Evolutionary conservation across 139 green algal species (phyloP).

Genomic region (Coccomyxa sp.): DNA sequence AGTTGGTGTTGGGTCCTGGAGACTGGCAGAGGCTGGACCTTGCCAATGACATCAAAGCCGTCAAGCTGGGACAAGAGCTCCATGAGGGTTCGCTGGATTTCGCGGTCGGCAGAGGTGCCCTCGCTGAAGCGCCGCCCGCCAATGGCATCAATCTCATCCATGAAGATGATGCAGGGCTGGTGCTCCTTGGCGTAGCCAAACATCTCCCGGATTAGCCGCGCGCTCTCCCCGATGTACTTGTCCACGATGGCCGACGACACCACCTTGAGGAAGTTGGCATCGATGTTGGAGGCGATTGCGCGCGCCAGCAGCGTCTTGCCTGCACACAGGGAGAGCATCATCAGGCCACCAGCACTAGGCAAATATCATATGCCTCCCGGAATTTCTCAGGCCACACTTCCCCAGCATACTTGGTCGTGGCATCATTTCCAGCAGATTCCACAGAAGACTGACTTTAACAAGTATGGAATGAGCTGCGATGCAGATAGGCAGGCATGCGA

Average conservation of each 20-base stretch:
- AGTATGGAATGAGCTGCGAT: too few species aligned
- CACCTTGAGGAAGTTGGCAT: constrained; percentile 98
- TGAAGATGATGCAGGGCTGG: constrained; percentile 99
- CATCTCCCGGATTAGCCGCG: constrained; percentile 97
- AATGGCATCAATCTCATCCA: constrained; percentile 99
- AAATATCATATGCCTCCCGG: not conserved
- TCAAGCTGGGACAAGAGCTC: constrained; percentile 98
- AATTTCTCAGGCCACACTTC: not conserved
- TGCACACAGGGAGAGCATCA: constrained; percentile 2
- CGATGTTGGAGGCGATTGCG: constrained; percentile 92
- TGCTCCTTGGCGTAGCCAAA: constrained; percentile 95
- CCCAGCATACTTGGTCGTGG: too few species aligned
- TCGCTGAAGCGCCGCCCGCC: constrained; percentile 94
- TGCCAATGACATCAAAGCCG: constrained; percentile 95
- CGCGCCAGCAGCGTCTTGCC: constrained; percentile 96
- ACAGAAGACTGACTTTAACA: too few species aligned
- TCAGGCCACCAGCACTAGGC: not conserved
- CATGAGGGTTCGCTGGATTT: constrained; percentile 99
- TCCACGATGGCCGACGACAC: constrained; percentile 95
- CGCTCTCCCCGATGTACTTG: constrained; percentile 99
- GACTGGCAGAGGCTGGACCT: constrained; percentile 43
- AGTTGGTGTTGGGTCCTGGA: too few species aligned
- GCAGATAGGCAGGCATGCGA: too few species aligned
- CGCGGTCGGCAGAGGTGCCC: constrained; percentile 93
- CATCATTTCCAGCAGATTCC: too few species aligned